phyloP scores from a whole-genome alignment of 495 filamentous ascomycete species.

The Podospora appendiculata region DNA sequence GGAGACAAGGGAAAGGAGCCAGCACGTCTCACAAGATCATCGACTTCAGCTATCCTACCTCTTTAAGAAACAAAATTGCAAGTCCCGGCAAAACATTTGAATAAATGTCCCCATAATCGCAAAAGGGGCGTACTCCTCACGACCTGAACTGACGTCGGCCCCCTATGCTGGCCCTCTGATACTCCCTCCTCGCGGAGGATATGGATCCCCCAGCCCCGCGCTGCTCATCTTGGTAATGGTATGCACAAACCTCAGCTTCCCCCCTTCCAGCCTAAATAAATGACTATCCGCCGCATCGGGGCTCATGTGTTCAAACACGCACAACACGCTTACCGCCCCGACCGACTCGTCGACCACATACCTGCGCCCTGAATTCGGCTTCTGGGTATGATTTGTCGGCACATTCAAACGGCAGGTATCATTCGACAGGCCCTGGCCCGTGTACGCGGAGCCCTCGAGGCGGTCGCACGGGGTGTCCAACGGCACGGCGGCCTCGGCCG shows the following conservation, averaged over 20 bases:
- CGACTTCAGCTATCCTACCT: no score
- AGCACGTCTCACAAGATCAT: no score
- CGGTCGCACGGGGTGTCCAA: conserved; percentile 20
- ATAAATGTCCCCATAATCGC: no score
- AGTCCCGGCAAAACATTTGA: no score
- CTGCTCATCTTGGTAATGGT: conserved; percentile 8
- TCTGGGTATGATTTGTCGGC: conserved; percentile 7
- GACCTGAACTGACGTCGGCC: no score
- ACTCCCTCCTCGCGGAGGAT: no score
- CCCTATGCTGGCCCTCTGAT: no score
- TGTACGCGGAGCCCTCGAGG: conserved; percentile 23
- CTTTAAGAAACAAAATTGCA: no score
- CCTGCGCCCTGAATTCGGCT: conserved; percentile 4
- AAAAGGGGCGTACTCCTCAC: no score
- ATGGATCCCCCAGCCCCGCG: not conserved
- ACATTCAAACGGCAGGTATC: conserved; percentile 15
- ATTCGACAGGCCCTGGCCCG: conserved; percentile 12
- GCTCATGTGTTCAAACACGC: conserved; percentile 21
- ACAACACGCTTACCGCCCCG: conserved; percentile 31
- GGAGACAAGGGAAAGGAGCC: no score
- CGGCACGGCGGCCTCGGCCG: conserved; percentile 8
- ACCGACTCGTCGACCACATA: conserved; percentile 31
- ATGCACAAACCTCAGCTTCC: conserved; percentile 8
- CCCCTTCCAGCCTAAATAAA: conserved; percentile 22
- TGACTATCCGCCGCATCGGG: conserved; percentile 22